phyloP scores from a whole-genome alignment of 164 flowering plant genomes.

The Malania oleifera region DNA sequence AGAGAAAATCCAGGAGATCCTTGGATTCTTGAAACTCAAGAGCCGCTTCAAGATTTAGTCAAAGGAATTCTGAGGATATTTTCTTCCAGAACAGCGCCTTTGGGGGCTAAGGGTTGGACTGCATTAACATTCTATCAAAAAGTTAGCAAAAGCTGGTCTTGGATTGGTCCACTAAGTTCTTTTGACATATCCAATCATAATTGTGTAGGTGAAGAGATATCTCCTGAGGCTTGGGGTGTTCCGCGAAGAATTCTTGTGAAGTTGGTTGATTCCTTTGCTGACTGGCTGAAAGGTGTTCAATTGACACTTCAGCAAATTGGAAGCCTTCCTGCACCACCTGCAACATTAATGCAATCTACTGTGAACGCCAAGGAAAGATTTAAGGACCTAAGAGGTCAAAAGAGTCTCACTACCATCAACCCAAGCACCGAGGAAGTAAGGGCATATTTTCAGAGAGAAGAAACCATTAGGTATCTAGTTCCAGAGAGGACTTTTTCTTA shows the following conservation, averaged over 20 bases:
- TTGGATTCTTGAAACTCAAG: conserved; percentile 89
- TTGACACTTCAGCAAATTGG: conserved; percentile 94
- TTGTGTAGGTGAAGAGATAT: conserved; percentile 53
- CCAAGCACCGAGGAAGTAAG: conserved; percentile 90
- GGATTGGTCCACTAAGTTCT: conserved; percentile 77
- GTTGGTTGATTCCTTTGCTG: conserved; percentile 93
- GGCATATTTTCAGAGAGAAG: conserved; percentile 80
- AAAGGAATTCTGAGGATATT: conserved; percentile 88
- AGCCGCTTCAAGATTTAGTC: conserved; percentile 91
- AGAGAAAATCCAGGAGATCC: conserved; percentile 92
- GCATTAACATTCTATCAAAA: conserved; percentile 68
- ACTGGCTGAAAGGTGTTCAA: conserved; percentile 93
- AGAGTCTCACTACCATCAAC: conserved; percentile 79
- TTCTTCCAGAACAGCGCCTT: conserved; percentile 85
- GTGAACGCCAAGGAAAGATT: conserved; percentile 92
- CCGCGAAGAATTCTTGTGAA: conserved; percentile 94
- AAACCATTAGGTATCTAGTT: conserved; percentile 73
- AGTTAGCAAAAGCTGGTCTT: conserved; percentile 75
- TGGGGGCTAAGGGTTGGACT: conserved; percentile 96
- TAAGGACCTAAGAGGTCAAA: conserved; percentile 87
- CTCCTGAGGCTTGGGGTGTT: conserved; percentile 85
- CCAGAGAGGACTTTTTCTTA: conserved; percentile 95
- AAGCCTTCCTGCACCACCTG: conserved; percentile 87
- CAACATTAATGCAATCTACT: conserved; percentile 53
- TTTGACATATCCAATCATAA: conserved; percentile 47